Percentiles rank a stretch among this genome's conserved stretches.
These are phyloP conservation scores for Carex cristatella DNA, from an alignment of 176 grass and related monocot genomes.

Conservation along the genomic window DNA sequence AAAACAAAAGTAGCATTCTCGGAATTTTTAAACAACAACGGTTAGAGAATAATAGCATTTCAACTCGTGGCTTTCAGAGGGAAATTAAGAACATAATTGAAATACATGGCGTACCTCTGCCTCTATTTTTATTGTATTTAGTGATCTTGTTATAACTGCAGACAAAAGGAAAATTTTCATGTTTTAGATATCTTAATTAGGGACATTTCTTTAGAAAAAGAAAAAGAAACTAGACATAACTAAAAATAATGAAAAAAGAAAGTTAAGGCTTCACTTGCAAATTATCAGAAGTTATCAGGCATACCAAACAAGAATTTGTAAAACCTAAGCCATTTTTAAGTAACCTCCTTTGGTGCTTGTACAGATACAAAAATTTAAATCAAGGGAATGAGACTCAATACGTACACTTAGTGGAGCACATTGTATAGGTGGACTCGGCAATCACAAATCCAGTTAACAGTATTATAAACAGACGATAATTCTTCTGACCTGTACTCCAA, in stretches of 20 bases:
- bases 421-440: constrained; percentile 88
- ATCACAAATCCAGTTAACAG: constrained; percentile 95
- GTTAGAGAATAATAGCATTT: background rate
- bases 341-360: background rate
- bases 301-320: background rate
- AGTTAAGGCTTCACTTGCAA: background rate
- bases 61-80: background rate
- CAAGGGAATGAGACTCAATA: constrained; percentile 9
- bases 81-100: background rate
- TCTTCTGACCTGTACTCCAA: constrained; percentile 63
- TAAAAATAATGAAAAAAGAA: background rate
- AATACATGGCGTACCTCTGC: constrained; percentile 50
- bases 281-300: background rate
- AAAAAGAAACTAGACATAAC: background rate
- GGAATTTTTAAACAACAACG: background rate
- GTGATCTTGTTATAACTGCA: constrained; percentile 74
- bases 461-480: constrained; percentile 69
- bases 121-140: constrained; percentile 56
- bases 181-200: constrained; percentile 1
- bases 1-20: background rate
- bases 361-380: constrained; percentile 16
- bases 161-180: constrained; percentile 12
- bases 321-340: background rate
- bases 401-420: constrained; percentile 89
- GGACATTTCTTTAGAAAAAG: background rate